Evolutionary conservation across 2,329 filamentous ascomycete species (phyloP), one percentile per base, ranked within the genome.

Genomic region (Ophiostoma ulmi): DNA sequence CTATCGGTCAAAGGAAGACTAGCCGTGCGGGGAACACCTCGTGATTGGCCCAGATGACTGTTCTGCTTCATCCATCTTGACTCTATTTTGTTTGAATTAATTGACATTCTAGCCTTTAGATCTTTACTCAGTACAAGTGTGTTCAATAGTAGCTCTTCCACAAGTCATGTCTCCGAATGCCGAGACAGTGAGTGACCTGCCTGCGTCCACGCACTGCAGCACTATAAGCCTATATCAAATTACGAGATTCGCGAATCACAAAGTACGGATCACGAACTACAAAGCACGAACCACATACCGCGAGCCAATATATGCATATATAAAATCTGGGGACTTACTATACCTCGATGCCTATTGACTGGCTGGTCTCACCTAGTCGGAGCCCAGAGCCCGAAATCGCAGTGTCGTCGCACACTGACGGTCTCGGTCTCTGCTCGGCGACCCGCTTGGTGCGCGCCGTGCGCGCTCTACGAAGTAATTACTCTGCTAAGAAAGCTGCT

Each of bases 391-490:
- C 63, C 63, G 63, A 65, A 65, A 41, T 14, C 61, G 31, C 31
- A n/a, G 31, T n/a, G 61, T 38, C 61, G 61, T 64, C 31, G 61
- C 35, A 38, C 61, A 38, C 26, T 64, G 61, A 17, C 61, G 61
- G 63, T 65, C 63, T 65, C 63, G 63, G 63, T 39, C 63, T 65
- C 63, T 65, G 63, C 63, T 65, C 35, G 35, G 35, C 61, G 61
- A 39, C 35, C 63, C 63, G 35, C 11, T 20, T 48, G 44, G 14
- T 48, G 44, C 44, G 20, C 44, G 44, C 52, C 52, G 52, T 58
- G 52, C 8, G 10, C 52, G 22, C 22, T 58, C 13, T 20, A 7
- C 55, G 17, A 13, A 31, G 55, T 35, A 31, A 22, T 5, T 61
- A 22, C 48, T 13, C n/a, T 17, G 38, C 38, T 48, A 44, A 14